These are phyloP conservation scores for Candida multigemmis DNA, from an alignment of 805 yeast species.

Conservation along the genomic window DNA sequence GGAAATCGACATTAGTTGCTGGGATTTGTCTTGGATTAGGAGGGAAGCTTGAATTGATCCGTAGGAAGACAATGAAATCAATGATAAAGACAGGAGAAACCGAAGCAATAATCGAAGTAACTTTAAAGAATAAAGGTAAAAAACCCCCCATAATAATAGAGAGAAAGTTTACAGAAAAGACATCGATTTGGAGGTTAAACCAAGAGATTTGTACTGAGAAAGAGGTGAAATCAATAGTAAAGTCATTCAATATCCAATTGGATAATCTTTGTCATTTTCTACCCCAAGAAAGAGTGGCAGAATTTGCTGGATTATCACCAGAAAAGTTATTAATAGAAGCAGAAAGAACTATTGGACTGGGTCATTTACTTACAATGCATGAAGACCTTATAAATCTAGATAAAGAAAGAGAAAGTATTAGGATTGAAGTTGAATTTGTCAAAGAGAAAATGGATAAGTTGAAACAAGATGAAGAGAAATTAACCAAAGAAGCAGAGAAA, in stretches of 20 bases:
- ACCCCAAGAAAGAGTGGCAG: constrained; percentile 93
- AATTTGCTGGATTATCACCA: constrained; percentile 75
- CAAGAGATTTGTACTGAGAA: constrained; percentile 29
- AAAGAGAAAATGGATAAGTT: constrained; percentile 16
- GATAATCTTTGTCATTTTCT: constrained; percentile 90
- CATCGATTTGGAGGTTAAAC: constrained; percentile 48
- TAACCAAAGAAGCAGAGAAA: constrained; percentile 26
- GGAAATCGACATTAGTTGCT: constrained; percentile 87
- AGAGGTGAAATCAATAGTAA: constrained; percentile 36
- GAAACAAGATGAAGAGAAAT: constrained; percentile 14
- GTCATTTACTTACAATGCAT: constrained; percentile 49
- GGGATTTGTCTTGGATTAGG: constrained; percentile 86
- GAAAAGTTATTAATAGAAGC: constrained; percentile 69
- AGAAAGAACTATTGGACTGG: constrained; percentile 67
- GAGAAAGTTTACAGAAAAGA: constrained; percentile 37
- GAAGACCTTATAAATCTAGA: constrained; percentile 47
- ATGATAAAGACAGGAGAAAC: constrained; percentile 65
- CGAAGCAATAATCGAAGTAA: constrained; percentile 39
- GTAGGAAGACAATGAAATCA: constrained; percentile 55
- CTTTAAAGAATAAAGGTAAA: constrained; percentile 31
- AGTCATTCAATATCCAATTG: constrained; percentile 63
- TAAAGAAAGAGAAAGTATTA: constrained; percentile 19
- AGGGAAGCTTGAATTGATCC: constrained; percentile 68
- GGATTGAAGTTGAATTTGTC: no score
- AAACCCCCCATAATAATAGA: constrained; percentile 28